These are phyloP conservation scores for Cyclospora cayetanensis DNA, from an alignment of 169 alveolate species.

Conservation along the genomic window DNA sequence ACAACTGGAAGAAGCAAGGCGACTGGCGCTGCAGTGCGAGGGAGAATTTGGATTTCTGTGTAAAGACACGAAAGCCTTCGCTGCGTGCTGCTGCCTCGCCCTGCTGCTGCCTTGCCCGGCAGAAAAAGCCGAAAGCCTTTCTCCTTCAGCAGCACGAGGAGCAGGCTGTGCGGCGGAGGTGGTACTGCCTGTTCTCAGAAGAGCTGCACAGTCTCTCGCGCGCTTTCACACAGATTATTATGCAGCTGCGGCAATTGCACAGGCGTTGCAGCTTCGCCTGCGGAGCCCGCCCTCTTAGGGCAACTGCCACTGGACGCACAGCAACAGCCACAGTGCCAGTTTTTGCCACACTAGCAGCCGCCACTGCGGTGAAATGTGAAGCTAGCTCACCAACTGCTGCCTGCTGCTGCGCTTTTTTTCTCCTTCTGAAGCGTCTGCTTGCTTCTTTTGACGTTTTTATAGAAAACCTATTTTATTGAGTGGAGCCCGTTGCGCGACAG, in stretches of 20 bases:
- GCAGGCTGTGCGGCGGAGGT: neutral
- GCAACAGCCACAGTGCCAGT: neutral
- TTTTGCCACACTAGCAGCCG: no score
- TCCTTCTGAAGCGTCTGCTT: no score
- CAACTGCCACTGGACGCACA: neutral
- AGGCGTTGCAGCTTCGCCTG: neutral
- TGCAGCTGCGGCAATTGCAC: constrained; percentile 10
- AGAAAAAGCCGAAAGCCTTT: neutral
- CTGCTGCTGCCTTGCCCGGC: constrained; percentile 39
- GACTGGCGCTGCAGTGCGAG: constrained; percentile 22
- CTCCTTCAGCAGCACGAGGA: neutral
- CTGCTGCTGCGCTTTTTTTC: no score
- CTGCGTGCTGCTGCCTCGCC: constrained; percentile 53
- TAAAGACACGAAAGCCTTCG: neutral
- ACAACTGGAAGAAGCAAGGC: neutral
- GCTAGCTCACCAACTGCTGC: no score
- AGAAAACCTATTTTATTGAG: no score
- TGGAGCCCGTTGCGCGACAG: no score
- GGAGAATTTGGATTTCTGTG: constrained; percentile 15
- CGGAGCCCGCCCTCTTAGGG: no score
- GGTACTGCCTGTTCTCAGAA: neutral
- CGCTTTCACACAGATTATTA: neutral
- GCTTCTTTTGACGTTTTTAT: no score
- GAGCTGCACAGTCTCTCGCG: neutral
- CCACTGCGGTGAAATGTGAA: no score